Evolutionary conservation across 75 land plant species (phyloP).

Genomic region (Pinus albicaulis): DNA sequence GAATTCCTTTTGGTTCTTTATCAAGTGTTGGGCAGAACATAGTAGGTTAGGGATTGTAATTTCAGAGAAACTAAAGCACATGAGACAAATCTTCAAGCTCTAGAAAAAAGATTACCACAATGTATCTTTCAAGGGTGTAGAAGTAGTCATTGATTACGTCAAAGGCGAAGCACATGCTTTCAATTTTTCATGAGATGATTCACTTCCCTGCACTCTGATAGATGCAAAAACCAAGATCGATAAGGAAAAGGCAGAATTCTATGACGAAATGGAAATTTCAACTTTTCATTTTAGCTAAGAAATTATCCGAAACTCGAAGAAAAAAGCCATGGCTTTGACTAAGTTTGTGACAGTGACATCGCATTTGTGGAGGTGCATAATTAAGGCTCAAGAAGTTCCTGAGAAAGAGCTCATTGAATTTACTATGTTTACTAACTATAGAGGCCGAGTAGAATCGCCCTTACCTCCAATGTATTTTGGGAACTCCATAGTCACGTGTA

Average conservation of each 20-base stretch:
- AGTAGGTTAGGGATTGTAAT: not conserved
- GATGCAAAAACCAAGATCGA: too few species aligned
- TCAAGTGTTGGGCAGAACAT: slow-evolving; percentile 48
- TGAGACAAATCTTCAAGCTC: too few species aligned
- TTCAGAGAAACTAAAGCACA: too few species aligned
- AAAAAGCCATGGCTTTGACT: not conserved
- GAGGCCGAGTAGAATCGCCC: slow-evolving; percentile 16
- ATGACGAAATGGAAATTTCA: too few species aligned
- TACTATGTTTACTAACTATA: slow-evolving; percentile 15
- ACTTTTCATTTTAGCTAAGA: not conserved
- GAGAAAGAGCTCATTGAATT: not conserved
- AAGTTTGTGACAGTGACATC: slow-evolving; percentile 27
- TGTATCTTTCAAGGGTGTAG: too few species aligned
- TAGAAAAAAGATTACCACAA: too few species aligned
- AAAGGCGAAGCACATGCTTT: too few species aligned
- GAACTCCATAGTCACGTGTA: slow-evolving; percentile 15
- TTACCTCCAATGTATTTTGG: too few species aligned
- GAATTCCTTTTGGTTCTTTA: slow-evolving; percentile 36
- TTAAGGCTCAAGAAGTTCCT: slow-evolving; percentile 18
- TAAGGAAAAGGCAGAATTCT: too few species aligned
- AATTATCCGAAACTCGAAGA: not conserved
- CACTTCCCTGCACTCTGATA: too few species aligned
- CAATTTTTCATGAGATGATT: too few species aligned
- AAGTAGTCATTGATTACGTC: too few species aligned
- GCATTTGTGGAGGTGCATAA: slow-evolving; percentile 34